Base-by-base conservation (phyloP, 2,329 filamentous ascomycete genomes). In the Fusarium setosum region DNA sequence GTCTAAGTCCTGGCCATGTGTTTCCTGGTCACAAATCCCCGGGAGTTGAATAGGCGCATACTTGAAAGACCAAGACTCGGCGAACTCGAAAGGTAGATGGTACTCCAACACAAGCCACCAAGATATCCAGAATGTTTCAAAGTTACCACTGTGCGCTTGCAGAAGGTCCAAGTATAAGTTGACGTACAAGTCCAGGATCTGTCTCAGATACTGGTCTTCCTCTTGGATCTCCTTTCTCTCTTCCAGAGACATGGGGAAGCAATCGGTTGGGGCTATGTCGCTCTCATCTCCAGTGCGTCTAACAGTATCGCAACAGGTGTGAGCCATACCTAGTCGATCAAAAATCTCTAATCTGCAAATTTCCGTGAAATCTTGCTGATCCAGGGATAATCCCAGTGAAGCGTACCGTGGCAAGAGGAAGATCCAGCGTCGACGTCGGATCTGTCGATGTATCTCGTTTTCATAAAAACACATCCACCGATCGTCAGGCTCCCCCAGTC, bases 301-400 rank as follows among this genome's bases (percentile, higher is more conserved):
- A 29, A 29, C 6, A n/a, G 9, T 8, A 29, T 29, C 26, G 4
- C 18, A 55, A 10, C 51, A 55, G 10, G 32, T 48, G 6, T 55
- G 52, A 29, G 41, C 52, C 52, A 55, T 55, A 5, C 41, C 41
- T 2, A 55, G 3, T 9, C 52, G 40, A 38, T 55, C 52, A 6
- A 55, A 55, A 13, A 55, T 23, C 17, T 48, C 52, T 17, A 55
- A 23, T 4, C 52, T 31, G 41, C 41, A 55, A 18, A 55, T 18
- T 6, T 55, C 52, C 4, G 32, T 10, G 11, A 55, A 40, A 3
- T 18, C 29, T 23, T 40, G 31, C 12, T 8, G 13, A 21, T 15
- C 2, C 17, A 47, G 6, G 5, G 24, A 32, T 2, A 55, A 17
- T 4, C 41, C 52, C 5, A 55, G 7, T 3, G 13, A 55, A 10